Base-by-base conservation (phyloP, 2,329 filamentous ascomycete genomes). In the Sporothrix sp. region DNA sequence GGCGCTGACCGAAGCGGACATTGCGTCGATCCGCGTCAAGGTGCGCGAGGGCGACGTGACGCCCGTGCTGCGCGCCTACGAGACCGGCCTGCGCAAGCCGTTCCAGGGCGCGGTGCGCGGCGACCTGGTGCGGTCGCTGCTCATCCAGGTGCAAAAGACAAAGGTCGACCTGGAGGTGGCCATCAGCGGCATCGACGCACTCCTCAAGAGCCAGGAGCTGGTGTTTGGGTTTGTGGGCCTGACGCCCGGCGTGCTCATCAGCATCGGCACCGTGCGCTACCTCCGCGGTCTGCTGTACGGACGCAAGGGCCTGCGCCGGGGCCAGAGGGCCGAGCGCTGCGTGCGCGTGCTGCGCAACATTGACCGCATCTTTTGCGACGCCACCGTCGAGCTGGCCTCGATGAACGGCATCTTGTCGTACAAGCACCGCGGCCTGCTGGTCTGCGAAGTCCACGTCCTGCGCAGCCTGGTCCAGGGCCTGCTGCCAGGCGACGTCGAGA, bases 91-190 rank as follows among this genome's bases (percentile, higher is more conserved):
- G 37, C 79, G 85, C 48, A 84, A 74, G 42, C 93, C 93, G 1
- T 81, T 98, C 54, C 73, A 82, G 50, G 90, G 91, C 7, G 87
- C 90, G 0, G 68, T 98, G 16, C 79, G 81, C 27, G 93, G 93
- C 10, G 91, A 97, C 60, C 75, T 98, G 25, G 78, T 97, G 32
- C 83, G 91, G 47, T 89, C 91, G 4, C 78, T 98, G 25, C 74
- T 98, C 39, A 97, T 98, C 50, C 93, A 98, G 63, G 84, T 98
- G 33, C 93, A 98, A 62, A 98, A 98, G 74, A 97, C 93, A 20
- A 98, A 98, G 71, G 93, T 98, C 8, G 93, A 98, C 62, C 82
- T 98, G 11, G 93, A 98, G 66, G 83, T 97, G 54, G 93, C 93
- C 13, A 90, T 98, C 70, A 88, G 86, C 53, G 93, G 93, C 16